Conservation (phyloP, 768 basidiomycete genomes). For the Kwoniella europaea region DNA sequence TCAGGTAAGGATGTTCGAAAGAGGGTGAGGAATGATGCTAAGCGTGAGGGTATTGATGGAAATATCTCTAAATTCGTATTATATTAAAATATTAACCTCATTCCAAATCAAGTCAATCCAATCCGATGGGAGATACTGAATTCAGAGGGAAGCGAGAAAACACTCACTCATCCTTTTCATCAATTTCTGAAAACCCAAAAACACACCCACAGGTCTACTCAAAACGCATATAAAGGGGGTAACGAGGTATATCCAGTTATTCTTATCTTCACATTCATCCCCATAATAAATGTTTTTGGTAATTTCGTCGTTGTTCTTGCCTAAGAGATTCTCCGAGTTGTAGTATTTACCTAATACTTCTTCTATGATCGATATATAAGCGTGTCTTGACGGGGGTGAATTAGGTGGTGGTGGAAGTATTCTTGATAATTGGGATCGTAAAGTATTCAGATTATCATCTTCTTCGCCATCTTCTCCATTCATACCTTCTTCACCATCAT, state of each 20-base stretch:
- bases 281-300: not conserved
- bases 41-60: slow-evolving; percentile 42
- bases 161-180: slow-evolving; percentile 46
- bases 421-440: slow-evolving; percentile 37
- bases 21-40: slow-evolving; percentile 47
- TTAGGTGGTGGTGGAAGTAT: slow-evolving; percentile 48
- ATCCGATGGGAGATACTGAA: too few species aligned
- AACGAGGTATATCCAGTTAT: slow-evolving; percentile 45
- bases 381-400: slow-evolving; percentile 39
- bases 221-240: slow-evolving; percentile 51
- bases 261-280: slow-evolving; percentile 19
- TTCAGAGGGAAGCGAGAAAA: too few species aligned
- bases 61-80: slow-evolving; percentile 25
- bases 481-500: not conserved
- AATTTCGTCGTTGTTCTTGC: slow-evolving; percentile 29
- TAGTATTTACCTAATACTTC: slow-evolving; percentile 51
- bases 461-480: not conserved
- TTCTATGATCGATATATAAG: slow-evolving; percentile 38
- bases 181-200: slow-evolving; percentile 46
- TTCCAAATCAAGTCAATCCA: too few species aligned
- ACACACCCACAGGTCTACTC: slow-evolving; percentile 42
- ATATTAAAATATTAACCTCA: too few species aligned
- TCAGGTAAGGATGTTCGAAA: slow-evolving; percentile 47
- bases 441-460: slow-evolving; percentile 14
- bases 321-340: slow-evolving; percentile 26